A percentile compares a stretch with the other conserved stretches of the same genome.
Evolutionary conservation across 2,329 filamentous ascomycete species (phyloP).

Genomic region (Graphilbum ipis-grandicollis): DNA sequence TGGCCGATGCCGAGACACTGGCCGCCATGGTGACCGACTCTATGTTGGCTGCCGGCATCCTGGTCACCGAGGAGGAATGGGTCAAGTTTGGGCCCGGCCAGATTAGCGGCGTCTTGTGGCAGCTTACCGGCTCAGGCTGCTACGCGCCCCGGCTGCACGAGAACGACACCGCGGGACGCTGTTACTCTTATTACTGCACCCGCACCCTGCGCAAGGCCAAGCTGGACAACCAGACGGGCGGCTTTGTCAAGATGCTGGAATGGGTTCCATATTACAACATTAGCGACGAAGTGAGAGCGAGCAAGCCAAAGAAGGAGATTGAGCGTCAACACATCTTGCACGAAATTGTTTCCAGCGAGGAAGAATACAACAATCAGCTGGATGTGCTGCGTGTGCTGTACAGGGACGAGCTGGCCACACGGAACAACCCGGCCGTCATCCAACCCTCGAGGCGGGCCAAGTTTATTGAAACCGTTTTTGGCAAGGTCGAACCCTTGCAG

Average conservation of each 20-base stretch:
- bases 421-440: conserved; percentile 69
- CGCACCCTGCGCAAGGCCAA: conserved; percentile 91
- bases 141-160: conserved; percentile 77
- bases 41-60: conserved; percentile 62
- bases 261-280: conserved; percentile 85
- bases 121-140: conserved; percentile 79
- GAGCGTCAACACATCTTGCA: conserved; percentile 88
- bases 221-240: conserved; percentile 55
- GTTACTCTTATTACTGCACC: conserved; percentile 89
- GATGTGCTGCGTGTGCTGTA: conserved; percentile 76
- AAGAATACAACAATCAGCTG: conserved; percentile 76
- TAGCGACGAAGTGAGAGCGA: conserved; percentile 56
- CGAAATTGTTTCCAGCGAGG: conserved; percentile 87
- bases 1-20: conserved; percentile 82
- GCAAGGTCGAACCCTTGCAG: conserved; percentile 75
- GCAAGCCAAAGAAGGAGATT: conserved; percentile 67
- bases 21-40: conserved; percentile 59
- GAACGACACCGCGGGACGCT: conserved; percentile 51
- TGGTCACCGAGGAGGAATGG: conserved; percentile 91
- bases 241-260: conserved; percentile 53
- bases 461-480: conserved; percentile 77
- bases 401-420: conserved; percentile 56
- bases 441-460: conserved; percentile 58
- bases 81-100: conserved; percentile 72
- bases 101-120: conserved; percentile 82